Evolutionary conservation across 257 asterid genomes (phyloP).

Genomic region (Solanum paucissectum): DNA sequence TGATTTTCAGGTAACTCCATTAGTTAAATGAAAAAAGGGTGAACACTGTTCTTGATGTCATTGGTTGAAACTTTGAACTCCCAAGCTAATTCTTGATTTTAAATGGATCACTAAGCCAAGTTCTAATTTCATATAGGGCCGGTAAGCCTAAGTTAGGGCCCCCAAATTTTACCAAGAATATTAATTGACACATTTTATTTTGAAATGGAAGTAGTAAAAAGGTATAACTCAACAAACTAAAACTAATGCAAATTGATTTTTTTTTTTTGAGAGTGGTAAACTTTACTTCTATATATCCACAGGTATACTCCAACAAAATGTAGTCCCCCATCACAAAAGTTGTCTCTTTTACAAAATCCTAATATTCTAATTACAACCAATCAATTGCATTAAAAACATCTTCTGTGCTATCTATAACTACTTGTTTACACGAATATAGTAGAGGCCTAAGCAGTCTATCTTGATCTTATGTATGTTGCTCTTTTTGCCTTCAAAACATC

Average conservation of each 20-base stretch:
- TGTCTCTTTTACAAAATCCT: background rate
- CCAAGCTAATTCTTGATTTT: background rate
- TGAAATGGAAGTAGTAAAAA: background rate
- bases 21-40: background rate
- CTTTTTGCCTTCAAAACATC: background rate
- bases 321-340: background rate
- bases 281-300: background rate
- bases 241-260: background rate
- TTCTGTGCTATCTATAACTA: background rate
- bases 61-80: background rate
- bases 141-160: background rate
- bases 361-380: background rate
- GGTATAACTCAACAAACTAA: background rate
- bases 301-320: background rate
- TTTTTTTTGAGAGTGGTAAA: background rate
- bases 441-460: background rate
- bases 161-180: background rate
- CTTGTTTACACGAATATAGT: no score
- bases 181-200: background rate
- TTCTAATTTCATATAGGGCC: background rate
- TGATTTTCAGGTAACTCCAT: background rate
- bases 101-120: background rate
- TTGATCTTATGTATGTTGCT: background rate
- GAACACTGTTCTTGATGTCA: background rate
- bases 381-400: background rate